Base-by-base conservation (phyloP, 1,284 basidiomycete genomes). In the Trichosporon coremiiforme region DNA sequence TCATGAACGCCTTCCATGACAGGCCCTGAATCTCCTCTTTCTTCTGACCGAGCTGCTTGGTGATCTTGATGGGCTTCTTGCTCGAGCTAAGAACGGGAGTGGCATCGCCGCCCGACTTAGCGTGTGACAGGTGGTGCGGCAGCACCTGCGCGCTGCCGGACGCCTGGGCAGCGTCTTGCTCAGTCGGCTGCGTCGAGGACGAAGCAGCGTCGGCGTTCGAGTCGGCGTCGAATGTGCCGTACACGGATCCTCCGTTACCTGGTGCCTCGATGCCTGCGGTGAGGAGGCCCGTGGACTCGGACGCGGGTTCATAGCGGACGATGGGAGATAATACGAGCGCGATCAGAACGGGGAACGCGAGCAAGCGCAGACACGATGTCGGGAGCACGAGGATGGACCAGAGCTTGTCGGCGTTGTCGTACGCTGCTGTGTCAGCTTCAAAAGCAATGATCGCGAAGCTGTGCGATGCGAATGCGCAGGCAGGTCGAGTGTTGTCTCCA, bases 31-130 rank as follows among this genome's bases (percentile, higher is more conserved):
- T 72, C 33, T 79, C 77, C 1, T 77, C 76, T 66, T 78, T 72
- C 64, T 76, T 76, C 63, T 73, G 72, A 2, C 81, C 81, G 13
- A 82, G 75, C 45, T 76, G 75, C 73, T 80, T 81, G 35, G 76
- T 77, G 36, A 82, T 80, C 31, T 67, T 73, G 67, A 79, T 75
- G 68, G 57, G 57, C 29, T 71, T 31, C 57, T 68, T 50, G 68
- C 71, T 50, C 17, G 69, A 64, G 35, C 36, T 47, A 20, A 45
- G 66, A 6, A 66, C 36, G 6, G 63, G 63, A 5, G 63, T 62
- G 57, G 17, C 57, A n/a, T 62, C 57, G 17, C 57, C 57, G 57
- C 57, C 57, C 6, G 57, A 62, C 29, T 62, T 62, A 31, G 57
- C 57, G 31, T 62, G 57, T 13, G 57, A 62, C 29, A 62, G 31